These are phyloP conservation scores for Austroboletus niveus DNA, from an alignment of 1,284 basidiomycete genomes.

Conservation along the genomic window DNA sequence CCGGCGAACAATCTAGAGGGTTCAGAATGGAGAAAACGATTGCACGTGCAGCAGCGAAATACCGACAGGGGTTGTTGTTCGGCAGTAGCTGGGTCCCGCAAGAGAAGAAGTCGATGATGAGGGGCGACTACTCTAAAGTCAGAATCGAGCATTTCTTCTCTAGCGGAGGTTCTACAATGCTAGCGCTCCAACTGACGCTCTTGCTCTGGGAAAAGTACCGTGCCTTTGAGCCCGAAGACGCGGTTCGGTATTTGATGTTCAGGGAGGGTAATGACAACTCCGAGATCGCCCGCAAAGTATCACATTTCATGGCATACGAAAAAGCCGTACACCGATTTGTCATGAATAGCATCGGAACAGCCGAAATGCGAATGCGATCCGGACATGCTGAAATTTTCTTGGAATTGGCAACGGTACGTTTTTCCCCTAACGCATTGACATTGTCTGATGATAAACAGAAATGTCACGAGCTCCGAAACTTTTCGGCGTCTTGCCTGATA, in stretches of 20 bases:
- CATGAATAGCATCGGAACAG: constrained; percentile 36
- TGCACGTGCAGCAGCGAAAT: constrained; percentile 19
- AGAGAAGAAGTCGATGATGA: constrained; percentile 28
- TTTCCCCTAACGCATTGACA: neutral
- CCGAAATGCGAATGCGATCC: constrained; percentile 17
- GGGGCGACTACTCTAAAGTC: constrained; percentile 22
- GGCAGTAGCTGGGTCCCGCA: constrained; percentile 27
- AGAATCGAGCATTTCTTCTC: constrained; percentile 35
- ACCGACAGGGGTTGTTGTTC: constrained; percentile 19
- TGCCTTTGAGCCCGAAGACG: constrained; percentile 42
- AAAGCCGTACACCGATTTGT: constrained; percentile 40
- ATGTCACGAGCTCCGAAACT: constrained; percentile 45
- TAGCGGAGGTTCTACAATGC: constrained; percentile 36
- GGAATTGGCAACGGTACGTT: constrained; percentile 39
- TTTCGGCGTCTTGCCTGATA: constrained; percentile 40
- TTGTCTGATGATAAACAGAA: constrained; percentile 28
- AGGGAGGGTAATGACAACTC: constrained; percentile 26
- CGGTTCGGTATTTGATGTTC: constrained; percentile 38
- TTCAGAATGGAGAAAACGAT: constrained; percentile 30
- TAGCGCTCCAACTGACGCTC: constrained; percentile 45
- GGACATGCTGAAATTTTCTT: constrained; percentile 42
- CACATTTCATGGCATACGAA: constrained; percentile 37
- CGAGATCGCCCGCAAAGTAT: constrained; percentile 26
- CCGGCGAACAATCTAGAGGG: constrained; percentile 21
- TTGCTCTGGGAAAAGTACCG: constrained; percentile 35